Conservation (phyloP, 176 grass and related monocot genomes). For the Phoenix roebelenii region DNA sequence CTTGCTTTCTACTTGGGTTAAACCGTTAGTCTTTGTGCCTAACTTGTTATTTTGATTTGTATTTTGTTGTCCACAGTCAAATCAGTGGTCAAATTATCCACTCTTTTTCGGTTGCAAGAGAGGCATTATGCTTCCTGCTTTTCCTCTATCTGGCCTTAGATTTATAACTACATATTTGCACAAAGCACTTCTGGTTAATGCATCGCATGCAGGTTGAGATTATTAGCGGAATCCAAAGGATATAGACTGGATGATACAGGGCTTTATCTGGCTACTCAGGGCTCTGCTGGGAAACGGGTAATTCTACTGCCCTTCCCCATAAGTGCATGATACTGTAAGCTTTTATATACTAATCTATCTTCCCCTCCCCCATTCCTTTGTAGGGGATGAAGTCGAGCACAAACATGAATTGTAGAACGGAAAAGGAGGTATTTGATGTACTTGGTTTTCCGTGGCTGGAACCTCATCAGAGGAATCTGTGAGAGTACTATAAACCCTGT, state of each 20-base stretch:
- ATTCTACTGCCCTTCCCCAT: background rate
- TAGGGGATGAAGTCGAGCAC: slow-evolving; percentile 55
- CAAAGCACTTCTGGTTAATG: too few relatives aligned
- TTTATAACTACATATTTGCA: too few relatives aligned
- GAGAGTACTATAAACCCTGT: background rate
- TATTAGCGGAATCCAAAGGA: slow-evolving; percentile 86
- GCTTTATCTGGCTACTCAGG: slow-evolving; percentile 56
- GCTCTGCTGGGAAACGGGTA: slow-evolving; percentile 59
- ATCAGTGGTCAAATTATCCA: too few relatives aligned
- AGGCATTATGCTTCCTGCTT: too few relatives aligned
- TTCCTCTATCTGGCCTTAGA: too few relatives aligned
- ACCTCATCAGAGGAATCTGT: slow-evolving; percentile 72
- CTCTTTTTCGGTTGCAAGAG: too few relatives aligned
- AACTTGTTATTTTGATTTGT: too few relatives aligned
- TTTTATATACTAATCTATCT: background rate
- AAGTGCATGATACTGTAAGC: too few relatives aligned
- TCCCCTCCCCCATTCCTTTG: background rate
- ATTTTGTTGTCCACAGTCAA: too few relatives aligned
- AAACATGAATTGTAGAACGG: slow-evolving; percentile 53
- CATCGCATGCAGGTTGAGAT: slow-evolving; percentile 45
- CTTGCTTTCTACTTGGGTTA: too few relatives aligned
- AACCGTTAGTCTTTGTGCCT: too few relatives aligned
- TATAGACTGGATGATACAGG: slow-evolving; percentile 78
- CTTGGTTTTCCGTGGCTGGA: slow-evolving; percentile 86
- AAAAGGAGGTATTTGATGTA: slow-evolving; percentile 77